Evolutionary conservation across 1,284 basidiomycete species (phyloP).

Genomic region (Cutaneotrichosporon mucoides): DNA sequence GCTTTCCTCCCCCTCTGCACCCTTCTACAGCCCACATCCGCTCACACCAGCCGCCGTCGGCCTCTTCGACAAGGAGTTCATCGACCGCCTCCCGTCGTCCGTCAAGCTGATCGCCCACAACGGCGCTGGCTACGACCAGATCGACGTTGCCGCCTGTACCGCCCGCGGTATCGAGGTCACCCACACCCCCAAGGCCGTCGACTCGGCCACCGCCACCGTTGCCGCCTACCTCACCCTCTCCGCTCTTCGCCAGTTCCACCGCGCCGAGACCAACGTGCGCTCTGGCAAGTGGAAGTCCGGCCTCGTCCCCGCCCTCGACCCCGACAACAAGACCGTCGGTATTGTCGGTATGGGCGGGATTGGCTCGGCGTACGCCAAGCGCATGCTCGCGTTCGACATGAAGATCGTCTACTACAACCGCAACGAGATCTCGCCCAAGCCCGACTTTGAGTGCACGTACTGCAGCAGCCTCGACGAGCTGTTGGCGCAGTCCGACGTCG

Average conservation of each 20-base stretch:
- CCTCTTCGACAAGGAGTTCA: conserved; percentile 71
- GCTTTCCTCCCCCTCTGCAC: conserved; percentile 15
- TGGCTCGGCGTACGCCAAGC: conserved; percentile 53
- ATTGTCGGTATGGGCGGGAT: conserved; percentile 90
- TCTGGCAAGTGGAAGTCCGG: conserved; percentile 57
- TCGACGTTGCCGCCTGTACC: conserved; percentile 71
- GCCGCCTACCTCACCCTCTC: conserved; percentile 80
- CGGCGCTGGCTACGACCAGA: conserved; percentile 86
- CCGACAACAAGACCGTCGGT: conserved; percentile 71
- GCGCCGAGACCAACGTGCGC: conserved; percentile 65
- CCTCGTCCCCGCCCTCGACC: conserved; percentile 62
- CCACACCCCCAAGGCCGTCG: conserved; percentile 85
- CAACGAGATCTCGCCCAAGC: conserved; percentile 56
- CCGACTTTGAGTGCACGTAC: conserved; percentile 67
- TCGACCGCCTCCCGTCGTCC: conserved; percentile 61
- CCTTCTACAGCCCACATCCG: conserved; percentile 4
- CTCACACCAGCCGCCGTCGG: conserved; percentile 55
- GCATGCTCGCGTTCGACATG: conserved; percentile 60
- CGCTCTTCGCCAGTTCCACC: conserved; percentile 71
- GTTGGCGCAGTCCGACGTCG: conserved; percentile 69
- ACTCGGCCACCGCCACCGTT: conserved; percentile 86
- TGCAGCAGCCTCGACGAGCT: conserved; percentile 65
- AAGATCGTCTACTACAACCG: conserved; percentile 77
- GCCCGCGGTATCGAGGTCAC: conserved; percentile 75
- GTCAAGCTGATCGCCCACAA: conserved; percentile 87